Base-by-base conservation (phyloP, 331 rosid genomes). In the Spiraea crenata region DNA sequence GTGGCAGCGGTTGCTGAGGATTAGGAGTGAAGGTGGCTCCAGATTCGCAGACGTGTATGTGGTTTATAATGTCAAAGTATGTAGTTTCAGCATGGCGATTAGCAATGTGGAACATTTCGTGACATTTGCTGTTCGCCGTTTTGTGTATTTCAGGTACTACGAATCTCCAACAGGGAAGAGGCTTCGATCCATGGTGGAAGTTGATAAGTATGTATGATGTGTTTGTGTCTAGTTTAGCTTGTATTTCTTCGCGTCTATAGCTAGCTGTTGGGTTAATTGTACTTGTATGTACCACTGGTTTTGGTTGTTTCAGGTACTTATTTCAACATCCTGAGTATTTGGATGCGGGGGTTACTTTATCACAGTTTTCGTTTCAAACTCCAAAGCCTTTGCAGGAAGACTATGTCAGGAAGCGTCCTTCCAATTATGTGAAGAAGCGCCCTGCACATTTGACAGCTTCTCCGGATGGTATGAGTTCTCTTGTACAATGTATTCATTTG, bases 1-100 rank as follows among this genome's bases (percentile, higher is more conserved):
- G 6, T 93, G 99, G 99, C 87, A 91, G 67, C 85, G 99, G 61
- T 84, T 87, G 16, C 85, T 91, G 34, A 78, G 90, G 81, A 93
- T 93, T 64, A 77, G 95, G 82, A 87, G 90, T 69, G 97, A 91
- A 85, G 99, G 97, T 82, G 78, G 97, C 84, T 77, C 87, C 81
- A 91, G 82, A 77, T 93, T 93, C 69, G 96, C 96, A 50, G 99
- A 93, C 51, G 81, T 91, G 97, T 93, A 89, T 65, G 92, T 76
- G 31, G 3, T 31, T 12, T 42, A 4, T 7, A 14, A 41, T 73
- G 41, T 49, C 13, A 5, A 48, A 67, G n/a, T 20, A 44, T 7
- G 41, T 39, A 12, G 9, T 2, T 31, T 14, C 59, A 1, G 7
- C 72, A 39, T 68, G 17, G 5, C 9, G 40, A 19, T 47, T 69